These are phyloP conservation scores for Lachnellula subtilissima DNA, from an alignment of 2,329 filamentous ascomycete species.

Conservation along the genomic window DNA sequence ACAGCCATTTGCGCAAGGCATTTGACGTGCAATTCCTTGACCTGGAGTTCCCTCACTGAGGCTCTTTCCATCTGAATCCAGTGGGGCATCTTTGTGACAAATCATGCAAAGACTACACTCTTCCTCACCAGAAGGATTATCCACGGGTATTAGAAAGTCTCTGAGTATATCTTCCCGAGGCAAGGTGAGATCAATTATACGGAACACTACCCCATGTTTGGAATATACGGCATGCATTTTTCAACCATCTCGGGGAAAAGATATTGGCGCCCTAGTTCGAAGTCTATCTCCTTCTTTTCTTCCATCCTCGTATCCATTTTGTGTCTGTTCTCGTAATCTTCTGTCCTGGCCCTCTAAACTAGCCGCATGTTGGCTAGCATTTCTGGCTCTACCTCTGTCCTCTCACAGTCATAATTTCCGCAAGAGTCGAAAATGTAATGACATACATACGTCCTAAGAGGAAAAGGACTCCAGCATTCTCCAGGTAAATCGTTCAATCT, in stretches of 20 bases:
- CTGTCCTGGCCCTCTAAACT: no score
- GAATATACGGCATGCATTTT: neutral
- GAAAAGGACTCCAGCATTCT: no score
- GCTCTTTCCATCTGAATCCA: neutral
- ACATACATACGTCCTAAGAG: no score
- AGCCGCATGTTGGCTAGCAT: no score
- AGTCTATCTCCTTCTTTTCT: no score
- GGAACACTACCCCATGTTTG: neutral
- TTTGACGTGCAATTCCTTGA: neutral
- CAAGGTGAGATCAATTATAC: neutral
- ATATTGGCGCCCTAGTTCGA: no score
- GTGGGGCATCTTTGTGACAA: neutral
- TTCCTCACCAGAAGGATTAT: neutral
- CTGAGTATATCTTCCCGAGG: neutral
- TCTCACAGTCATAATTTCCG: no score
- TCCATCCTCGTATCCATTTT: no score
- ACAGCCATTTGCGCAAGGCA: neutral
- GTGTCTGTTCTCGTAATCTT: no score
- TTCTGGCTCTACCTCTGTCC: no score
- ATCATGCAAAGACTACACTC: neutral
- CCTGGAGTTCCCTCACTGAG: neutral
- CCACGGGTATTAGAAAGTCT: neutral
- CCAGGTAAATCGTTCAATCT: no score
- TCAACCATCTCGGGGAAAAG: neutral
- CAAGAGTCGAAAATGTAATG: no score